Percentiles rank a stretch among this genome's conserved stretches.
Conservation (phyloP, 2,329 filamentous ascomycete genomes). For the Diaporthe sp. region DNA sequence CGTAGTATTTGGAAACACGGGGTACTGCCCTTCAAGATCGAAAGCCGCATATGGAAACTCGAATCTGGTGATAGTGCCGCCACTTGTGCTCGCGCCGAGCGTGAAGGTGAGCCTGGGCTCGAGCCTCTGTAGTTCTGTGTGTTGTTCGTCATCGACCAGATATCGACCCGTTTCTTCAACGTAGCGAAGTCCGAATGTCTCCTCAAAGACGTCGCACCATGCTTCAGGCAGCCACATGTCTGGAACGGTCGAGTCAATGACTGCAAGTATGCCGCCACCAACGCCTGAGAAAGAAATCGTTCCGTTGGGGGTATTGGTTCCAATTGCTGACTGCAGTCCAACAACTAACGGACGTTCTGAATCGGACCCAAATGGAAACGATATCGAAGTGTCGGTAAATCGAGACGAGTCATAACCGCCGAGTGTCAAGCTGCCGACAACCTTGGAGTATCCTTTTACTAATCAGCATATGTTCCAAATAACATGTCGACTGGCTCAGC, state of each 20-base stretch:
- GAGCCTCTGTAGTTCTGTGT: not conserved
- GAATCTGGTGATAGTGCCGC: conserved; percentile 15
- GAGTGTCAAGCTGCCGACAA: conserved; percentile 15
- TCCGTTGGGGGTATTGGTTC: conserved; percentile 5
- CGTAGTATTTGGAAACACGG: conserved; percentile 12
- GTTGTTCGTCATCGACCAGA: conserved; percentile 14
- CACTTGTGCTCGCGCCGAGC: conserved; percentile 7
- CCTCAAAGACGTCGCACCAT: conserved; percentile 24
- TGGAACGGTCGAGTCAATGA: conserved; percentile 20
- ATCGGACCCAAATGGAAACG: conserved; percentile 16
- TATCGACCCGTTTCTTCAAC: conserved; percentile 18
- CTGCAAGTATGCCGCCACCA: not conserved
- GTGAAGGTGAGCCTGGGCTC: conserved; percentile 20
- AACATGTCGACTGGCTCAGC: no score
- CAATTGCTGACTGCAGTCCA: conserved; percentile 19
- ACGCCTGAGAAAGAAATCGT: conserved; percentile 19
- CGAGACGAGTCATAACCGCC: conserved; percentile 24
- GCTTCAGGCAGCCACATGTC: conserved; percentile 17
- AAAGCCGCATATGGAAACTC: conserved; percentile 13
- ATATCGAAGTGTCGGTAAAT: conserved; percentile 1
- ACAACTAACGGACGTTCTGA: conserved; percentile 20
- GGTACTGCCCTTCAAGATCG: conserved; percentile 21
- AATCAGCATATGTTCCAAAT: not conserved
- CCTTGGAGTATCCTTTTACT: conserved; percentile 8
- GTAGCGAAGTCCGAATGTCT: conserved; percentile 5